A percentile compares a stretch with the other conserved stretches of the same genome.
phyloP scores from a whole-genome alignment of 148 eudicot genomes.

The Camellia granthamiana region DNA sequence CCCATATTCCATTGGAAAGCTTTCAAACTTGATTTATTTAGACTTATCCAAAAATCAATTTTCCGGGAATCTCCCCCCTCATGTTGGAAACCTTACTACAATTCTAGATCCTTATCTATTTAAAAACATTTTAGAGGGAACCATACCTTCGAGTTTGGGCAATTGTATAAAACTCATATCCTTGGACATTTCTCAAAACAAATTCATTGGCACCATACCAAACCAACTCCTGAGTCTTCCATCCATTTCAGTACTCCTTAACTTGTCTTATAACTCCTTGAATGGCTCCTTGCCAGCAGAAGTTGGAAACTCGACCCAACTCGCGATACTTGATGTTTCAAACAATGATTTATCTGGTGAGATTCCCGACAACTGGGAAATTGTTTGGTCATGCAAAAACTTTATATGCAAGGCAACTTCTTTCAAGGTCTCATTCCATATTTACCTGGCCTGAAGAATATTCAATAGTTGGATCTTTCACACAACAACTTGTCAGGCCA shows the following conservation, averaged over 20 bases:
- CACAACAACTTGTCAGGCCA: too few species aligned
- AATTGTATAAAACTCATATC: not conserved
- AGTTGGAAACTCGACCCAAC: not conserved
- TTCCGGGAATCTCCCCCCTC: not conserved
- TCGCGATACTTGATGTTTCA: not conserved
- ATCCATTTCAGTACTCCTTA: not conserved
- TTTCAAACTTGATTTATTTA: not conserved
- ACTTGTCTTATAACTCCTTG: not conserved
- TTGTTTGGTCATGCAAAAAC: too few species aligned
- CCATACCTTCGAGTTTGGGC: not conserved
- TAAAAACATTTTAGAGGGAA: not conserved
- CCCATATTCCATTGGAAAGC: not conserved
- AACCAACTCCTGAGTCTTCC: not conserved
- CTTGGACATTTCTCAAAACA: not conserved
- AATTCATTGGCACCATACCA: not conserved
- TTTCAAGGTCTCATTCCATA: too few species aligned
- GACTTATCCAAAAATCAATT: not conserved
- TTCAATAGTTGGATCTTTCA: too few species aligned
- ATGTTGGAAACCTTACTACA: not conserved
- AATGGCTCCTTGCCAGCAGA: not conserved
- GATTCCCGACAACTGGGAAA: too few species aligned
- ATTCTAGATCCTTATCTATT: accelerated
- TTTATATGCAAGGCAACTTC: too few species aligned
- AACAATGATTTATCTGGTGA: not conserved
- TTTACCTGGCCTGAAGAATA: too few species aligned